Percentiles rank a stretch among this genome's conserved stretches.
Evolutionary conservation across 768 basidiomycete genomes (phyloP).

Genomic region (Termitomyces sp.): DNA sequence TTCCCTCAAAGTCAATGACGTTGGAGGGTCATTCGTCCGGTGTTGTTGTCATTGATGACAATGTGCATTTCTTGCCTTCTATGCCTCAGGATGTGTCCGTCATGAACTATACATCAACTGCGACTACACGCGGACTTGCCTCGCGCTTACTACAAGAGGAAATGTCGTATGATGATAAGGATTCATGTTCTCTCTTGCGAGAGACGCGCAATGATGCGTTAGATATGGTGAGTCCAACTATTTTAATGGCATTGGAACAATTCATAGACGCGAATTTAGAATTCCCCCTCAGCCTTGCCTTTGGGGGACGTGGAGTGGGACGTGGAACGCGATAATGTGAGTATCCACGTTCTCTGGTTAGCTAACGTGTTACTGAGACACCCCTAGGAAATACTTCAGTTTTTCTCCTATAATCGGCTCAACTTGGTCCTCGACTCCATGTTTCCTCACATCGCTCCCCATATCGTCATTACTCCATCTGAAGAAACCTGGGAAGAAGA

Average conservation of each 20-base stretch:
- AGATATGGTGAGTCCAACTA: constrained; percentile 4
- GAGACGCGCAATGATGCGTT: constrained; percentile 6
- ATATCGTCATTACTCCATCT: constrained; percentile 50
- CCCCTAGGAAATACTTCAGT: constrained; percentile 21
- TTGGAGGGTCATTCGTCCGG: background rate
- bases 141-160: constrained; percentile 9
- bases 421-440: constrained; percentile 43
- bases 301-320: constrained; percentile 8
- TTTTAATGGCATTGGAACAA: background rate
- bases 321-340: constrained; percentile 11
- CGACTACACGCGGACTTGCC: constrained; percentile 4
- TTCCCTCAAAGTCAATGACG: constrained; percentile 6
- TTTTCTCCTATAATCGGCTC: constrained; percentile 19
- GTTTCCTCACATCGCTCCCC: constrained; percentile 33
- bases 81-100: background rate
- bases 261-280: background rate
- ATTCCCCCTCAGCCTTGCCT: background rate
- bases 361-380: background rate
- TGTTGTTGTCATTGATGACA: background rate
- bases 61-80: background rate
- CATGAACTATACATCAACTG: background rate
- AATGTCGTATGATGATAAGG: constrained; percentile 7
- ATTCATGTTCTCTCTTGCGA: background rate
- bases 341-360: background rate
- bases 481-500: constrained; percentile 31